Evolutionary conservation across 306 rosid species (phyloP), one percentile per base, ranked within the genome.

Genomic region (Aeschynomene evenia): DNA sequence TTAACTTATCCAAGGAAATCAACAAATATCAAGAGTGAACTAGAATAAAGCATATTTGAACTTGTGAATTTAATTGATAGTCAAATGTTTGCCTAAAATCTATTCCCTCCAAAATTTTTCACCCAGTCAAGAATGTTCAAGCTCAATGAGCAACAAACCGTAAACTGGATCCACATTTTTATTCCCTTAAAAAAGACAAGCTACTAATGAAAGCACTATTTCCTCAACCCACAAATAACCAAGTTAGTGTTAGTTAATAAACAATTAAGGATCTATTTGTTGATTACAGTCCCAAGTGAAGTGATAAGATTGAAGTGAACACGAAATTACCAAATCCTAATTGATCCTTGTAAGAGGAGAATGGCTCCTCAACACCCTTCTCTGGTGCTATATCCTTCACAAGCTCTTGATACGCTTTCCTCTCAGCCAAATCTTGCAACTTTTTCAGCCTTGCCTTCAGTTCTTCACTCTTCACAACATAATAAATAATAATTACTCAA

Each of bases 291-390:
- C 43, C 40, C 6, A 40, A n/a, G n/a, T n/a, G 3, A 51, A 18
- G n/a, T n/a, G 10, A 53, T 45, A 58, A 45, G 68, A 43, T 24
- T 64, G 49, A 68, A 48, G 55, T 3, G 69, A 70, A 53, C 1
- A 49, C n/a, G 43, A 74, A 37, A 64, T 66, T 73, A 92, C 96
- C 96, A 39, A 89, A 88, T 40, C 96, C 96, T 22, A 92, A 68
- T 59, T 88, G 96, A 79, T 90, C 98, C 79, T 90, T 93, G 87
- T 90, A 92, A 66, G 93, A 88, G 52, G 98, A 92, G 80, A 92
- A 92, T 14, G 96, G 96, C 64, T 92, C 96, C 2, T 64, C 52
- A n/a, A 19, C 54, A 24, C 74, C 83, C 63, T 85, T 68, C 70
- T 63, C 68, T 0, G 87, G 93, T 5, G 88, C 65, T 61, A 92